Base-by-base conservation (phyloP, 805 yeast species). In the Candida stauntonica region DNA sequence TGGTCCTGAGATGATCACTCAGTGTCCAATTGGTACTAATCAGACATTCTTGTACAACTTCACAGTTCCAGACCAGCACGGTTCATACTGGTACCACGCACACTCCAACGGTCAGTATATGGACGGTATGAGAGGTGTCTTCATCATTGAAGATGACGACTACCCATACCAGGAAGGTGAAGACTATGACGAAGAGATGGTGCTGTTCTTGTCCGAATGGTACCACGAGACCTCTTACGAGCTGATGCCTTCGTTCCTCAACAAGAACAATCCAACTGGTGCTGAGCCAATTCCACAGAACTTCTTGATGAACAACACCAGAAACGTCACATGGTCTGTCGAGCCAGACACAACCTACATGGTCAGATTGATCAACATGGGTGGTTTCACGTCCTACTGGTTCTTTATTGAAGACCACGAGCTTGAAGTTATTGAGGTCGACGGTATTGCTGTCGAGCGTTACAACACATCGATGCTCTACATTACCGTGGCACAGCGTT, bases 41-140 rank as follows among this genome's bases (percentile, higher is more conserved):
- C 74, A 75, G 44, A 73, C 84, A 15, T 69, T 77, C 64, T 62
- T 81, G 46, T 93, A 93, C 71, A 88, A 91, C 69, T 93, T 93
- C 64, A 83, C 96, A 19, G 86, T 88, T 44, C 75, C 75, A 35
- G 62, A 60, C 44, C 96, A 93, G 64, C 77, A 71, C 41, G 99
- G 99, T 55, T 75, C 95, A 15, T 93, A 71, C 72, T 93, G 99
- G 99, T 93, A 91, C 71, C 99, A 93, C 64, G 86, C 98, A 21
- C 99, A 93, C 66, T 78, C 89, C 26, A 63, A 72, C 17, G 91
- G 89, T 51, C 95, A 89, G 64, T 88, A 88, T 55, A 89, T 93
- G 62, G 98, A 93, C 59, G 99, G 99, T 59, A 73, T 84, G 78
- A 74, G 88, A 66, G 93, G 82, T 55, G 67, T 76, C 16, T 75